These are phyloP conservation scores for Coprinopsis sp. DNA, from an alignment of 768 basidiomycete genomes.

Conservation along the genomic window DNA sequence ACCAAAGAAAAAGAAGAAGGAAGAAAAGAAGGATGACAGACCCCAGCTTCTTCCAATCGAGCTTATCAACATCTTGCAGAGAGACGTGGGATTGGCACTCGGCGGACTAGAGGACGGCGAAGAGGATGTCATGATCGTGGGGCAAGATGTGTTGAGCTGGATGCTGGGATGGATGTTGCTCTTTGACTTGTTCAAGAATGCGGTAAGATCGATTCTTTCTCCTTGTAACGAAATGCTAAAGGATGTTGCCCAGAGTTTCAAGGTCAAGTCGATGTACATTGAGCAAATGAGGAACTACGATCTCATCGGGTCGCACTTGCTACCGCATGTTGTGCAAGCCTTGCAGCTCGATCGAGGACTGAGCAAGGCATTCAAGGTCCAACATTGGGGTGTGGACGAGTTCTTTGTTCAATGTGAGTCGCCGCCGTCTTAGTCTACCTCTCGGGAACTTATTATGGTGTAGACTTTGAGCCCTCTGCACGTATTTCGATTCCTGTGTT, in stretches of 20 bases:
- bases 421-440: background rate
- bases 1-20: constrained; percentile 3
- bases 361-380: constrained; percentile 71
- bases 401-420: constrained; percentile 69
- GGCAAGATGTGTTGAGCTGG: constrained; percentile 45
- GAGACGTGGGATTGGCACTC: constrained; percentile 37
- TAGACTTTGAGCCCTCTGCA: constrained; percentile 57
- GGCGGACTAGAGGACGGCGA: constrained; percentile 30
- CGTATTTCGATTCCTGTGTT: constrained; percentile 56
- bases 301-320: constrained; percentile 58
- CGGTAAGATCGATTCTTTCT: constrained; percentile 46
- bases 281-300: constrained; percentile 75
- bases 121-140: background rate
- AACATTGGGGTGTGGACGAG: constrained; percentile 81
- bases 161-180: constrained; percentile 89
- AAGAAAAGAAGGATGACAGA: constrained; percentile 14
- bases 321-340: constrained; percentile 66
- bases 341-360: constrained; percentile 65
- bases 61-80: constrained; percentile 59
- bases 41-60: constrained; percentile 49
- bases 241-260: constrained; percentile 60
- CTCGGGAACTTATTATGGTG: constrained; percentile 2
- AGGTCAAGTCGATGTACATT: constrained; percentile 79
- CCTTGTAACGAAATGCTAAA: background rate
- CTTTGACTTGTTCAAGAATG: constrained; percentile 78